Evolutionary conservation across 2,329 filamentous ascomycete genomes (phyloP), one percentile per base, ranked within the genome.

Genomic region (Emergomyces orientalis): DNA sequence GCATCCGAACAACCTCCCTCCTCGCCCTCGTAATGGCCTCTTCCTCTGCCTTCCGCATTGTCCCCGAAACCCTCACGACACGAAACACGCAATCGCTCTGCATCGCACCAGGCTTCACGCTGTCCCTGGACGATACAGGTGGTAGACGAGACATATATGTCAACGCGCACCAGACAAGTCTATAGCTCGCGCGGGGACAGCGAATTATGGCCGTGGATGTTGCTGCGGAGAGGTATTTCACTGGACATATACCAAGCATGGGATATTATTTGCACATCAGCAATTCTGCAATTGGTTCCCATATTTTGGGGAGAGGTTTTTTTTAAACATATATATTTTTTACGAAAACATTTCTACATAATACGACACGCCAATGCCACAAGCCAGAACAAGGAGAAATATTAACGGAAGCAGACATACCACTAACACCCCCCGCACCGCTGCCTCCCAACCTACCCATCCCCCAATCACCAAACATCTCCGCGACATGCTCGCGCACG

Each of bases 141-240:
- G 81, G 78, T 0, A 97, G 78, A 19, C 77, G 81, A 27, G 86
- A 86, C 80, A 94, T 88, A 68, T 91, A 89, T 0, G 90, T 90
- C 61, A 99, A 78, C 0, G 91, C 90, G 0, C 91, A 87, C 94
- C 94, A 99, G 4, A 96, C 87, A 65, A 97, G 83, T 56, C 90
- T 84, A 73, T 92, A 95, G 67, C 96, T 87, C 19, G 87, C 86
- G 63, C 94, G 86, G 2, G 90, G 86, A 67, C 92, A 90, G 66
- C 89, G 86, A 47, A 99, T 81, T 64, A 99, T 99, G 62, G 93
- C 91, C 0, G 93, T 99, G 6, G 90, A 96, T 0, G 94, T 99
- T n/a, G 91, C 89, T 3, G 86, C 81, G 0, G 91, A 96, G 60
- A 95, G 82, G 74, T 99, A 99, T 80, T 96, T 96, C 61, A 99